These are phyloP conservation scores for Leccinum fibrillosum DNA, from an alignment of 768 basidiomycete genomes.

Conservation along the genomic window DNA sequence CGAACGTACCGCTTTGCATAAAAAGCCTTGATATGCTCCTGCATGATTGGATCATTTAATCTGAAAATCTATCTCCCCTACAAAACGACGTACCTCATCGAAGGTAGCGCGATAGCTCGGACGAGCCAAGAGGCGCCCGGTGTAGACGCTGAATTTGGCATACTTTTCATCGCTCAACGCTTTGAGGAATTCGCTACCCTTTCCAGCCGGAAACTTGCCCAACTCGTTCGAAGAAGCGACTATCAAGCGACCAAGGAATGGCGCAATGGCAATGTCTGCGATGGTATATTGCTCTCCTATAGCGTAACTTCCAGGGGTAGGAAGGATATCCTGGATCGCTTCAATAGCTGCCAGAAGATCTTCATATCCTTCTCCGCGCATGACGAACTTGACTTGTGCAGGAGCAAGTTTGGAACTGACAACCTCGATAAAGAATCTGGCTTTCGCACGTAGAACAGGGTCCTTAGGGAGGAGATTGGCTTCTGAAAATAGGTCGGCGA, in stretches of 20 bases:
- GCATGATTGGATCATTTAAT: neutral
- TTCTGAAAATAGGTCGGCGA: slow-evolving; percentile 55
- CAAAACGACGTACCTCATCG: slow-evolving; percentile 40
- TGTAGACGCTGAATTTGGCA: slow-evolving; percentile 49
- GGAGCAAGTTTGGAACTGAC: slow-evolving; percentile 45
- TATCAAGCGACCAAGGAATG: slow-evolving; percentile 57
- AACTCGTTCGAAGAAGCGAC: slow-evolving; percentile 46
- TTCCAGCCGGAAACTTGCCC: slow-evolving; percentile 47
- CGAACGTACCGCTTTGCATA: slow-evolving; percentile 7
- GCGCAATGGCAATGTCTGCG: slow-evolving; percentile 59
- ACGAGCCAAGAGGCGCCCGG: slow-evolving; percentile 44
- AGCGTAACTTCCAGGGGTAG: slow-evolving; percentile 39
- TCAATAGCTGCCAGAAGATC: slow-evolving; percentile 43
- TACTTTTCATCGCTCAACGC: slow-evolving; percentile 42
- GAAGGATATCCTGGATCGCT: slow-evolving; percentile 49
- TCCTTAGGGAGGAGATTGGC: slow-evolving; percentile 50
- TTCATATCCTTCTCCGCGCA: slow-evolving; percentile 39
- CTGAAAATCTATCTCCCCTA: too few species aligned
- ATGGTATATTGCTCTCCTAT: slow-evolving; percentile 37
- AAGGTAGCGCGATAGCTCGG: slow-evolving; percentile 56
- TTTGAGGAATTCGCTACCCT: slow-evolving; percentile 43
- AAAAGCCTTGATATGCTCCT: slow-evolving; percentile 11
- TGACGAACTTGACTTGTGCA: slow-evolving; percentile 35
- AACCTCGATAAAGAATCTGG: slow-evolving; percentile 61
- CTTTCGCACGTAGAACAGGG: slow-evolving; percentile 54